These are phyloP conservation scores for Botrytis cinerea DNA, from an alignment of 2,329 filamentous ascomycete genomes.

Conservation along the genomic window DNA sequence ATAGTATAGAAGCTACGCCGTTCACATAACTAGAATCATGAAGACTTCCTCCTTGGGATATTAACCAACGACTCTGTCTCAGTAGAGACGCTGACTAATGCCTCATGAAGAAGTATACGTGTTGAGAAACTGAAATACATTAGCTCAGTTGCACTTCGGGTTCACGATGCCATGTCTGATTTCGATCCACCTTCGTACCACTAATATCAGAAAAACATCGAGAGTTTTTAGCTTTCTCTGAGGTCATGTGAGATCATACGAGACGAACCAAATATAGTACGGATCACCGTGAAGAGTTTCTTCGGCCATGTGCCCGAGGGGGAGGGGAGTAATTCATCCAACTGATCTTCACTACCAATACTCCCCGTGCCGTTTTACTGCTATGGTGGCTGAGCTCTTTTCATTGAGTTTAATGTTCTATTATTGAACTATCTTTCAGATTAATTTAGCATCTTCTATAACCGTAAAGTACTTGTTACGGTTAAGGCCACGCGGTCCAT, in stretches of 20 bases:
- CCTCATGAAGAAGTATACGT: not conserved
- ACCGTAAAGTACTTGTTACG: too few species aligned
- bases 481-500: not conserved
- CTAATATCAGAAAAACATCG: not conserved
- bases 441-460: not conserved
- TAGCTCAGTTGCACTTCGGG: not conserved
- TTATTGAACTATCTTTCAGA: not conserved
- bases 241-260: not conserved
- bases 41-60: too few species aligned
- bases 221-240: not conserved
- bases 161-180: not conserved
- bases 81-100: not conserved
- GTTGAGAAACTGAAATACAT: not conserved
- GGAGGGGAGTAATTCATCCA: not conserved
- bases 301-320: not conserved
- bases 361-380: not conserved
- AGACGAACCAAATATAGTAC: not conserved
- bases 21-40: not conserved
- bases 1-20: not conserved
- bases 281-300: not conserved
- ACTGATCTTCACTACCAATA: not conserved
- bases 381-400: not conserved
- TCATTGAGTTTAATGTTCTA: not conserved
- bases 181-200: not conserved
- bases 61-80: not conserved